Conservation (phyloP, 2,329 filamentous ascomycete genomes). For the Meredithiella fracta region DNA sequence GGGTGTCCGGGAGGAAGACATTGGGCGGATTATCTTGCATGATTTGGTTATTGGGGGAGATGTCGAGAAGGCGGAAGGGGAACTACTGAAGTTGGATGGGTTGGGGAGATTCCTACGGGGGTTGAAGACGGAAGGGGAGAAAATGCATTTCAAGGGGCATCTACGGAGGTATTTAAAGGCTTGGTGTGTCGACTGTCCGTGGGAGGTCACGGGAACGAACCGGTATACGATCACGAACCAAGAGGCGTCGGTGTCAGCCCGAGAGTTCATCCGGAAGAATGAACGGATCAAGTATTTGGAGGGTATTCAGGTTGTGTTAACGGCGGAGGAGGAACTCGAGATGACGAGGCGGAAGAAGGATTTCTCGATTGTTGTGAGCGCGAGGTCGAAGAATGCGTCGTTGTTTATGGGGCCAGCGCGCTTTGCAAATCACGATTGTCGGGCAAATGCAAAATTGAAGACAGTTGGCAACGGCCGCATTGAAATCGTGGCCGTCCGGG, state of each 20-base stretch:
- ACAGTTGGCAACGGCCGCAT: constrained; percentile 76
- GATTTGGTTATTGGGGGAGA: constrained; percentile 64
- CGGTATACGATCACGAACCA: constrained; percentile 83
- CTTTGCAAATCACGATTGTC: constrained; percentile 94
- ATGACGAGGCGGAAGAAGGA: constrained; percentile 73
- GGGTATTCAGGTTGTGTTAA: constrained; percentile 84
- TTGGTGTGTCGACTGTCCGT: constrained; percentile 84
- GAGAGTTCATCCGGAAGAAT: constrained; percentile 61
- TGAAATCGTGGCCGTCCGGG: constrained; percentile 67
- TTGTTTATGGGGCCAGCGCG: constrained; percentile 88
- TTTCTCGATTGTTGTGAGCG: constrained; percentile 93
- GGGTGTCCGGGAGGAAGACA: constrained; percentile 51
- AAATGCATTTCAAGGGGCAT: constrained; percentile 72
- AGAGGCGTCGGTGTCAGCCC: constrained; percentile 74
- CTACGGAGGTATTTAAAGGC: constrained; percentile 82
- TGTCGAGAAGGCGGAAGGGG: constrained; percentile 49
- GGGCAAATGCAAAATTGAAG: constrained; percentile 74
- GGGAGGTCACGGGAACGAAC: constrained; percentile 82
- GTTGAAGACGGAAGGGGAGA: constrained; percentile 60
- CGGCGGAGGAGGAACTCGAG: constrained; percentile 72
- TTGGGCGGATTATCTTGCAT: constrained; percentile 42
- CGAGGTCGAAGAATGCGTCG: constrained; percentile 75
- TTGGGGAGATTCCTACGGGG: constrained; percentile 52
- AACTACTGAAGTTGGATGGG: constrained; percentile 56
- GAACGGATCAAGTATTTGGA: constrained; percentile 81